These are phyloP conservation scores for Incumbomyces delicatus DNA, from an alignment of 2,329 filamentous ascomycete species.

Conservation along the genomic window DNA sequence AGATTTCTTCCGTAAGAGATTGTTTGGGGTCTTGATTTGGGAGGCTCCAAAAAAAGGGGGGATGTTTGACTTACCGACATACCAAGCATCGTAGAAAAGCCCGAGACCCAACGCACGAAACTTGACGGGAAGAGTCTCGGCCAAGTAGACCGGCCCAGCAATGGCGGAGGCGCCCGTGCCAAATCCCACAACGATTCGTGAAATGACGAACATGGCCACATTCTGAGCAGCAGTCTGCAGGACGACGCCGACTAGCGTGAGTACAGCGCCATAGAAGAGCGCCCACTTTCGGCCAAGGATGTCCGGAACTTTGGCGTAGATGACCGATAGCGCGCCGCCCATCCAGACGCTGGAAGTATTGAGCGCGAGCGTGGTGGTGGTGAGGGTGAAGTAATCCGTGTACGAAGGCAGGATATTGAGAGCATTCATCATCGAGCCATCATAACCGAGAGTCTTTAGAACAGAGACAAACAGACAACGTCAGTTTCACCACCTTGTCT, in stretches of 20 bases:
- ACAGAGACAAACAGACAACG: too few species aligned
- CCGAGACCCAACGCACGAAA: constrained; percentile 12
- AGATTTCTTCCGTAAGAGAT: constrained; percentile 23
- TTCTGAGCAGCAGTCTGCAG: constrained; percentile 42
- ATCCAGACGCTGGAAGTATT: constrained; percentile 49
- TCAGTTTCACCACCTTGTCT: too few species aligned
- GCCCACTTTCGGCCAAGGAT: constrained; percentile 35
- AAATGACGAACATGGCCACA: constrained; percentile 43
- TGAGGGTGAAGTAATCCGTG: constrained; percentile 47
- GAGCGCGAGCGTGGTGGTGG: constrained; percentile 42
- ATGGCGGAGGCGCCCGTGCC: constrained; percentile 35
- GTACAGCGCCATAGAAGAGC: constrained; percentile 32
- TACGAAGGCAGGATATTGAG: constrained; percentile 50
- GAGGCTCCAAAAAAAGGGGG: too few species aligned
- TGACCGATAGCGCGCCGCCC: constrained; percentile 37
- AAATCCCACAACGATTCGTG: constrained; percentile 40
- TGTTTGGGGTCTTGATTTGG: too few species aligned
- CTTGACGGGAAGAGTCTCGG: constrained; percentile 29
- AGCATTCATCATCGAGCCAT: constrained; percentile 47
- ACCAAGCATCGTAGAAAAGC: constrained; percentile 13
- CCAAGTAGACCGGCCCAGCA: constrained; percentile 39
- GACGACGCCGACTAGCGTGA: constrained; percentile 38
- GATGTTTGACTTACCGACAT: constrained; percentile 3
- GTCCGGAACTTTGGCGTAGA: constrained; percentile 26
- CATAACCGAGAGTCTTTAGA: constrained; percentile 23